These are phyloP conservation scores for Rhododendron griersonianum DNA, from an alignment of 148 eudicot genomes.

Conservation along the genomic window DNA sequence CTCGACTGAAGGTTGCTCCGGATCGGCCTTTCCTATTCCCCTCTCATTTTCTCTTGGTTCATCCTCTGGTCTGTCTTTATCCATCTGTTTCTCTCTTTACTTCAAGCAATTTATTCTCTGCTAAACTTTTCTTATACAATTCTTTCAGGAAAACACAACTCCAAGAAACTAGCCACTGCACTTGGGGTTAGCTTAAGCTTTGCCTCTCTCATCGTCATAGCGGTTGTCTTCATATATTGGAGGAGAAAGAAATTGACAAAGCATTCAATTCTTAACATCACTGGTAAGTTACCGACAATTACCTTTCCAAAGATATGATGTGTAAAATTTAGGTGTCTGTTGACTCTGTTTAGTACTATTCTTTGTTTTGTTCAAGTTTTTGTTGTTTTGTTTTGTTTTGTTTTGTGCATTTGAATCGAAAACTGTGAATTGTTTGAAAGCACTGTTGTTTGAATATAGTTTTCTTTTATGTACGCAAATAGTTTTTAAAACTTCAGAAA, in stretches of 20 bases:
- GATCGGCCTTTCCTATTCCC: conserved; percentile 47
- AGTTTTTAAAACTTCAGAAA: not conserved
- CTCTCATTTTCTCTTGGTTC: conserved; percentile 56
- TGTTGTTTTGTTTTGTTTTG: not conserved
- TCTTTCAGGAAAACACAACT: conserved; percentile 48
- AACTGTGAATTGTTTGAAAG: not conserved
- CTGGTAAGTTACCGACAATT: conserved; percentile 41
- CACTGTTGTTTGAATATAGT: not conserved
- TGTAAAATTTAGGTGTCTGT: not conserved
- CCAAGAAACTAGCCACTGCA: conserved; percentile 73
- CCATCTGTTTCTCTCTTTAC: conserved; percentile 15
- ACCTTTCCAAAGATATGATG: not conserved
- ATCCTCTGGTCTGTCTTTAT: conserved; percentile 41
- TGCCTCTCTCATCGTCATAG: conserved; percentile 31
- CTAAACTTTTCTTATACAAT: not conserved
- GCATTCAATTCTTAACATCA: conserved; percentile 60
- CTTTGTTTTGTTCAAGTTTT: not conserved
- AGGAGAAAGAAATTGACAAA: conserved; percentile 34
- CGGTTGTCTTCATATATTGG: conserved; percentile 48
- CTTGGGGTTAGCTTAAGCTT: conserved; percentile 71
- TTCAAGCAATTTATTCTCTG: conserved; percentile 7
- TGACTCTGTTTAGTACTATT: too few relatives aligned
- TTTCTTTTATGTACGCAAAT: not conserved
- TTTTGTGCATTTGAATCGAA: not conserved
- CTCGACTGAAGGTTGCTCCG: conserved; percentile 63